Evolutionary conservation across 2,329 filamentous ascomycete species (phyloP).

Genomic region (Aspergillus aculeatus): DNA sequence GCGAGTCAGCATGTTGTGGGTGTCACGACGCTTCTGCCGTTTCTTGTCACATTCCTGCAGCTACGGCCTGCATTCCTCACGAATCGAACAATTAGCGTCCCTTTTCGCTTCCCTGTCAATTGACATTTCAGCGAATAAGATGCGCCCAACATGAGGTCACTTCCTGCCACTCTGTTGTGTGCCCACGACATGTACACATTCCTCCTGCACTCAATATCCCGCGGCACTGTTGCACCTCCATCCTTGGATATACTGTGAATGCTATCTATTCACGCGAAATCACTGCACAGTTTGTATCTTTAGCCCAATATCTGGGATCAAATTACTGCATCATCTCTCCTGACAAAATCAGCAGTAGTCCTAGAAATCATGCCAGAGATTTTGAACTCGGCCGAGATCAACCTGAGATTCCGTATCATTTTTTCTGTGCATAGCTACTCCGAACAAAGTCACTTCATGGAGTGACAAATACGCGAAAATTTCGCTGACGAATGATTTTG

Average conservation of each 20-base stretch:
- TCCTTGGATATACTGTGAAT: neutral
- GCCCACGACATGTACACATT: neutral
- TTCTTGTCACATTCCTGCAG: constrained; percentile 21
- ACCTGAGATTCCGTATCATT: no score
- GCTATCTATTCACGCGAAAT: neutral
- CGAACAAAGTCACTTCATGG: neutral
- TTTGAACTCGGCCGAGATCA: no score
- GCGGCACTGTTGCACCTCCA: neutral
- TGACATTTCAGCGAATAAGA: constrained; percentile 2
- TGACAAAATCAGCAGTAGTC: no score
- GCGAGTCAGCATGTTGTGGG: neutral
- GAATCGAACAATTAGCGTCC: constrained; percentile 5
- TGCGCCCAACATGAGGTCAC: neutral
- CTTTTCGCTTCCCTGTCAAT: neutral
- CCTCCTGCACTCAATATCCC: neutral
- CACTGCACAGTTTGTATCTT: neutral
- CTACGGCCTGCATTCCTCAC: no score
- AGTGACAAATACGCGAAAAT: neutral
- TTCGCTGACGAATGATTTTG: neutral
- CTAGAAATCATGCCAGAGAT: no score
- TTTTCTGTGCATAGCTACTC: no score
- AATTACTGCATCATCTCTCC: neutral
- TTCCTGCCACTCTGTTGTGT: neutral
- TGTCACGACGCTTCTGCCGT: constrained; percentile 13
- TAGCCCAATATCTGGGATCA: neutral